Evolutionary conservation across 2,329 filamentous ascomycete species (phyloP).

Genomic region (Coleophoma eucalyptorum): DNA sequence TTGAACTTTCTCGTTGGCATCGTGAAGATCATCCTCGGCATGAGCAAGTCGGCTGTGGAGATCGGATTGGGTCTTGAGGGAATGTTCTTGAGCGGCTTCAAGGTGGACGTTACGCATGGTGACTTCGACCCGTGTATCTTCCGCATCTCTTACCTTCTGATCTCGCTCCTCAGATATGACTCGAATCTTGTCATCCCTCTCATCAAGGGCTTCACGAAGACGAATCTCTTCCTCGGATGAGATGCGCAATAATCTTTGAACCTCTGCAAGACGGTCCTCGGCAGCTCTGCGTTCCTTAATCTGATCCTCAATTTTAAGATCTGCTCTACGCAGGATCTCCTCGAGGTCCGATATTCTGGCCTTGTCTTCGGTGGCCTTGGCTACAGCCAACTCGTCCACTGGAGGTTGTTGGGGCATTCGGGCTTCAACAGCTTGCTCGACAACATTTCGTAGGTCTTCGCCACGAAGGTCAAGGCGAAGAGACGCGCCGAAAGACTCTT

Average conservation of each 20-base stretch:
- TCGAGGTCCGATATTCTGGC: constrained; percentile 58
- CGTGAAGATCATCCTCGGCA: constrained; percentile 51
- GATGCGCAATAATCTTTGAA: constrained; percentile 65
- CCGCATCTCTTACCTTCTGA: constrained; percentile 57
- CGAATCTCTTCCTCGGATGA: constrained; percentile 70
- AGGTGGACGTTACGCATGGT: constrained; percentile 62
- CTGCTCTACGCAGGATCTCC: constrained; percentile 60
- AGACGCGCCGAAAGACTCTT: constrained; percentile 45
- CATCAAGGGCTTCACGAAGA: constrained; percentile 62
- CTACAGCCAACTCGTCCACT: constrained; percentile 34
- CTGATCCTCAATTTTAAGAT: constrained; percentile 62
- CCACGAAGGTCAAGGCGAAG: constrained; percentile 40
- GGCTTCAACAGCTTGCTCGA: constrained; percentile 59
- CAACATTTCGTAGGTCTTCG: constrained; percentile 55
- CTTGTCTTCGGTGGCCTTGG: constrained; percentile 15
- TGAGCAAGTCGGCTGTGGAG: constrained; percentile 50
- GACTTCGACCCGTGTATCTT: constrained; percentile 50
- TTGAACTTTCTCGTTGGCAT: constrained; percentile 52
- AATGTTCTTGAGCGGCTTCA: constrained; percentile 60
- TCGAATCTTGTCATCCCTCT: constrained; percentile 65
- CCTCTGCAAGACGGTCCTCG: constrained; percentile 69
- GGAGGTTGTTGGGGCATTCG: constrained; percentile 49
- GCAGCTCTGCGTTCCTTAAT: constrained; percentile 58
- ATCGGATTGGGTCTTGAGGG: constrained; percentile 50
- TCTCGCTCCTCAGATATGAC: constrained; percentile 67